Conservation (phyloP, 306 rosid genomes). For the Phaseolus lunatus region DNA sequence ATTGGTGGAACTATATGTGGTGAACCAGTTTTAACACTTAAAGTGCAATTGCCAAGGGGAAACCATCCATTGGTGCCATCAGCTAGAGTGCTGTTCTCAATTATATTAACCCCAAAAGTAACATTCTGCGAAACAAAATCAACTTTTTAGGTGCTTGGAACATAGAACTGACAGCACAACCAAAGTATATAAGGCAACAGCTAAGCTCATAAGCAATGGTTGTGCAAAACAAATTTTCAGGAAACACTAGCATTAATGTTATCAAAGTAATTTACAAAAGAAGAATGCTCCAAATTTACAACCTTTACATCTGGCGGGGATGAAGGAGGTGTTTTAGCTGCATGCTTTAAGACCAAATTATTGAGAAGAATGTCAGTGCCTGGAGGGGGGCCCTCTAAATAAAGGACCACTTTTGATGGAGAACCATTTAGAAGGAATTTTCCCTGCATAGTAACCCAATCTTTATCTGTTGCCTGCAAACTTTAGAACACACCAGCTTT, state of each 20-base stretch:
- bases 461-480: slow-evolving; percentile 94
- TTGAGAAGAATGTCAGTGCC: slow-evolving; percentile 92
- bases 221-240: slow-evolving; percentile 5
- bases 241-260: slow-evolving; percentile 26
- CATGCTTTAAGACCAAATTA: slow-evolving; percentile 80
- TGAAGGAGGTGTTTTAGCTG: slow-evolving; percentile 79
- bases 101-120: slow-evolving; percentile 74
- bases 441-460: slow-evolving; percentile 86
- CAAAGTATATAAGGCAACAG: slow-evolving; percentile 10
- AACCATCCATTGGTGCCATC: slow-evolving; percentile 88
- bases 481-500: slow-evolving; percentile 57
- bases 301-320: slow-evolving; percentile 74
- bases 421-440: slow-evolving; percentile 92
- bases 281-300: slow-evolving; percentile 24
- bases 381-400: slow-evolving; percentile 88
- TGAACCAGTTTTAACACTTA: slow-evolving; percentile 79
- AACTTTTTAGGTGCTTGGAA: slow-evolving; percentile 32
- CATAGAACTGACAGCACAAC: slow-evolving; percentile 18
- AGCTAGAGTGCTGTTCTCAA: slow-evolving; percentile 80
- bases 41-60: slow-evolving; percentile 84
- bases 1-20: slow-evolving; percentile 90
- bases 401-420: slow-evolving; percentile 79
- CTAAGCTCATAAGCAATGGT: slow-evolving; percentile 25
- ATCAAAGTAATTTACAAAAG: slow-evolving; percentile 28
- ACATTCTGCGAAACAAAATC: slow-evolving; percentile 62